phyloP scores from a whole-genome alignment of 805 yeast genomes.

The Ogataea polymorpha region DNA sequence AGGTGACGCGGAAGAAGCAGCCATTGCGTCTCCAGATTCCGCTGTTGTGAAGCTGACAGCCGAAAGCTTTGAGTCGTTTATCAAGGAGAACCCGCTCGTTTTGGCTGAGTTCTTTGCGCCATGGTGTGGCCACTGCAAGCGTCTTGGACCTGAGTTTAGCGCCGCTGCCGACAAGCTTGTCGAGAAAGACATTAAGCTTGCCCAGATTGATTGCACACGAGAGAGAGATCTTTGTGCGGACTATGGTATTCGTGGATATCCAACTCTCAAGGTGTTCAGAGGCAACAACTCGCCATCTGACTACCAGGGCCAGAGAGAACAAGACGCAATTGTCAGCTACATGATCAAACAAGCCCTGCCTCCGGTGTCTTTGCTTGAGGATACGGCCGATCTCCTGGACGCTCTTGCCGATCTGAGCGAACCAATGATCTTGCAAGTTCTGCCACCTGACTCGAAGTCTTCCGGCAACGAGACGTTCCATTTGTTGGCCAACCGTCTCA shows the following conservation, averaged over 20 bases:
- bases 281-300: conserved; percentile 49
- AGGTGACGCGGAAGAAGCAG: conserved; percentile 45
- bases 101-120: conserved; percentile 90
- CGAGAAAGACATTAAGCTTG: conserved; percentile 63
- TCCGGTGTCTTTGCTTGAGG: conserved; percentile 52
- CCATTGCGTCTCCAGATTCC: conserved; percentile 76
- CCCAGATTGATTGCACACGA: conserved; percentile 83
- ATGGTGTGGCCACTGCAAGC: conserved; percentile 98
- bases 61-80: conserved; percentile 60
- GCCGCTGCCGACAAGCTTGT: conserved; percentile 66
- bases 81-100: conserved; percentile 72
- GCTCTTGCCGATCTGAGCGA: conserved; percentile 44
- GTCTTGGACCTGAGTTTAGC: conserved; percentile 74
- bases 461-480: conserved; percentile 56
- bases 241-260: conserved; percentile 75
- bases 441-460: conserved; percentile 31
- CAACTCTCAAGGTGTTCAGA: conserved; percentile 76
- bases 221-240: conserved; percentile 67
- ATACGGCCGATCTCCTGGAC: conserved; percentile 48
- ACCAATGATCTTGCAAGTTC: conserved; percentile 55
- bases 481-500: conserved; percentile 57
- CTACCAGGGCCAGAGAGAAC: conserved; percentile 82
- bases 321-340: conserved; percentile 71
- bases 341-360: conserved; percentile 85
- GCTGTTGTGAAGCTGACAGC: conserved; percentile 80